phyloP scores from a whole-genome alignment of 2,329 filamentous ascomycete species.

The Ustilaginoidea virens region DNA sequence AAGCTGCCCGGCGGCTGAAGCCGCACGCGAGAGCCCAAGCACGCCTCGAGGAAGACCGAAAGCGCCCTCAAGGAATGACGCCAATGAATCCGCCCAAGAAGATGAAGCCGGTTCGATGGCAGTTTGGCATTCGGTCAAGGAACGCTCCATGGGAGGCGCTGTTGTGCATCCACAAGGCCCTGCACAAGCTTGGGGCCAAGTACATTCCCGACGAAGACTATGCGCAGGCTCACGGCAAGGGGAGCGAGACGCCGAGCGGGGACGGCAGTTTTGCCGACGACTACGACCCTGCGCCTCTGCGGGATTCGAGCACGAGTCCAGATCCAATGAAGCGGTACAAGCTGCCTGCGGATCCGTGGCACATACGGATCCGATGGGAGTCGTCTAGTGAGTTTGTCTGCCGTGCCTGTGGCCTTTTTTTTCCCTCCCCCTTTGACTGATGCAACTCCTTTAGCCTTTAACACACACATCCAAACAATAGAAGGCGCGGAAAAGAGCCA shows the following conservation, averaged over 20 bases:
- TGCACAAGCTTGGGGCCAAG: conserved; percentile 74
- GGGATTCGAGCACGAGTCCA: conserved; percentile 23
- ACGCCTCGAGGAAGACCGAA: conserved; percentile 48
- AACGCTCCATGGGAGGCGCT: conserved; percentile 92
- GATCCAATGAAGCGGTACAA: conserved; percentile 53
- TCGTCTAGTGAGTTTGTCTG: conserved; percentile 70
- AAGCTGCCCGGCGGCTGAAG: conserved; percentile 66
- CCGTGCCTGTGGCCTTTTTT: background rate
- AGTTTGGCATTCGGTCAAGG: conserved; percentile 89
- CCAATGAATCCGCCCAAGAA: conserved; percentile 52
- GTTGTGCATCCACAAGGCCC: conserved; percentile 84
- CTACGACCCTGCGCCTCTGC: conserved; percentile 18
- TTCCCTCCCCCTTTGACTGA: too few relatives aligned
- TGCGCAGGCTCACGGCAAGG: conserved; percentile 29
- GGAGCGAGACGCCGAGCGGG: conserved; percentile 18
- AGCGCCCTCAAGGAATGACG: conserved; percentile 45
- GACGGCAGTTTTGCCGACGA: conserved; percentile 26
- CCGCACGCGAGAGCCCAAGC: conserved; percentile 65
- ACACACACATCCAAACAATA: conserved; percentile 4
- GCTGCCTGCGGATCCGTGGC: conserved; percentile 89
- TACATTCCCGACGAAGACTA: conserved; percentile 61
- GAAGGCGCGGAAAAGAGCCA: conserved; percentile 6
- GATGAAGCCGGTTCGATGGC: conserved; percentile 76
- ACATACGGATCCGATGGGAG: conserved; percentile 78
- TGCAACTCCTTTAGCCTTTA: conserved; percentile 5